Evolutionary conservation across 2,329 filamentous ascomycete species (phyloP).

Genomic region (Teratosphaeria nubilosa): DNA sequence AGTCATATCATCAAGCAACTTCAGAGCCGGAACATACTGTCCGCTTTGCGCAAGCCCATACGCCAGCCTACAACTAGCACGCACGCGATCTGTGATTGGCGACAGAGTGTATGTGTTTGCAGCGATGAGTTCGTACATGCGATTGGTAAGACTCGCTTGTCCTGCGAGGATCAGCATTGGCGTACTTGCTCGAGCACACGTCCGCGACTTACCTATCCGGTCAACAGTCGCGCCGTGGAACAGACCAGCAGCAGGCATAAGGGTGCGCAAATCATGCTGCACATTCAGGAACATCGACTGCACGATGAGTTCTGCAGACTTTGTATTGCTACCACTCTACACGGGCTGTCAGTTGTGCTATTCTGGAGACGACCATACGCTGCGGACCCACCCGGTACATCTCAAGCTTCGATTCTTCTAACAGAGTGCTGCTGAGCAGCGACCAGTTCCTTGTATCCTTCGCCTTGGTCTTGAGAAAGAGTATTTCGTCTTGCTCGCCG

Average conservation of each 20-base stretch:
- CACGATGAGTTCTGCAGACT: constrained; percentile 66
- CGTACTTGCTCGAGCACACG: background rate
- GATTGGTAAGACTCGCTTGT: constrained; percentile 43
- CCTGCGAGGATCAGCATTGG: constrained; percentile 35
- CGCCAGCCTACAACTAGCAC: constrained; percentile 61
- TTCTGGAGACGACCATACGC: background rate
- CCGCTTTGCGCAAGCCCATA: constrained; percentile 57
- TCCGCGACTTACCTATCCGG: constrained; percentile 50
- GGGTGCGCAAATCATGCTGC: constrained; percentile 61
- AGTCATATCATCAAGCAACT: constrained; percentile 50
- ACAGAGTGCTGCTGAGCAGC: constrained; percentile 68
- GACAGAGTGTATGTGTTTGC: constrained; percentile 56
- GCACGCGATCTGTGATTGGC: constrained; percentile 68
- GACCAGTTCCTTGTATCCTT: constrained; percentile 80
- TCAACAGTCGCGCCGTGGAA: constrained; percentile 66
- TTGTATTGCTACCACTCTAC: constrained; percentile 24
- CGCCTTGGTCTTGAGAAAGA: constrained; percentile 75
- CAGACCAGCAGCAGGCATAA: constrained; percentile 64
- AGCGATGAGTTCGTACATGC: constrained; percentile 58
- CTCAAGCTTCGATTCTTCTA: constrained; percentile 75
- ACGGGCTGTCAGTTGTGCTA: background rate
- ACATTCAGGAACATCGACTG: constrained; percentile 73
- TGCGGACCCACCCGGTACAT: constrained; percentile 59
- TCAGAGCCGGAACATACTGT: constrained; percentile 58
- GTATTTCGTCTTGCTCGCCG: constrained; percentile 63